Evolutionary conservation across 2,329 filamentous ascomycete species (phyloP), one percentile per base, ranked within the genome.

Genomic region (Fusarium tjaetaba): DNA sequence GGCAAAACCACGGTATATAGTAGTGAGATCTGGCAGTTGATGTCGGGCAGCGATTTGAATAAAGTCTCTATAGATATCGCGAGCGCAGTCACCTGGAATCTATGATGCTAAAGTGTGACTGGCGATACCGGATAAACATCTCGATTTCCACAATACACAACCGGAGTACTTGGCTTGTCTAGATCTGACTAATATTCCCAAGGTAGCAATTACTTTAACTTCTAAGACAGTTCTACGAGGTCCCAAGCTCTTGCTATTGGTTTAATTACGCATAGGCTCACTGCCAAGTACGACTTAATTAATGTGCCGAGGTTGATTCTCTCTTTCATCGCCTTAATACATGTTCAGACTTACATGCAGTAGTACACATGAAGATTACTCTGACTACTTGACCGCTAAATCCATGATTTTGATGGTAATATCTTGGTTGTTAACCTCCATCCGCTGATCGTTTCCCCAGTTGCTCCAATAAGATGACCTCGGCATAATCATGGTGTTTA

Each of bases 191-290:
- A 9, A 32, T 5, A 8, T 5, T 32, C 6, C 4, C 5, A 5
- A 5, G 5, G 2, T 13, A 11, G 1, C 4, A 4, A 2, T 51
- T 24, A 2, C 11, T 32, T 18, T 1, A 14, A 4, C 2, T 18
- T 7, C 20, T 10, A 1, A 24, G 22, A 0, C 15, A 20, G 15
- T 22, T 4, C 24, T 2, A 11, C 16, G n/a, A 24, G 49, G n/a
- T 24, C 14, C n/a, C 3, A 26, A 4, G 18, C 13, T 52, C 4
- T 38, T 3, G 2, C 34, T 11, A 24, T 38, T 53, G 51, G 51
- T 3, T 28, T 2, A 9, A 38, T 28, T 28, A 38, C 20, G 34
- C 24, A 4, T n/a, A 38, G 10, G 10, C 5, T n/a, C 24, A 2
- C 2, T 41, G 34, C 51, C 51, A 55, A 41, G 51, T 2, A 39